phyloP scores from a whole-genome alignment of 2,329 filamentous ascomycete species.

The Colletotrichum acutatum region DNA sequence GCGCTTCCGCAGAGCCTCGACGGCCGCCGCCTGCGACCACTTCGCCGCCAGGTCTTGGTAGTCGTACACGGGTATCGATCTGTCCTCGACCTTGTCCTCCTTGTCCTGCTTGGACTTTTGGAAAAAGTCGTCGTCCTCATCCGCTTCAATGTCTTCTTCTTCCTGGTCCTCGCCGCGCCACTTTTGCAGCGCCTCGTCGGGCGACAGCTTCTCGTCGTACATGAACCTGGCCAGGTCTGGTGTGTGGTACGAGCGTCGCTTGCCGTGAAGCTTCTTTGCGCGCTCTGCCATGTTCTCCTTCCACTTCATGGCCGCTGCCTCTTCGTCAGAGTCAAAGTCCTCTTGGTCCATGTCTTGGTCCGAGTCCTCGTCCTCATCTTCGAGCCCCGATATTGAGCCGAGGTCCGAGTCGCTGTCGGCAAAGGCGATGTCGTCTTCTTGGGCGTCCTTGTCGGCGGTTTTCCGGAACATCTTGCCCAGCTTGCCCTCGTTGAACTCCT shows the following conservation, averaged over 20 bases:
- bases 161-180: constrained; percentile 79
- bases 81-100: constrained; percentile 82
- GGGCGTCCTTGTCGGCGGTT: constrained; percentile 60
- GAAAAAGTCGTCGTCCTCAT: constrained; percentile 73
- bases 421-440: constrained; percentile 83
- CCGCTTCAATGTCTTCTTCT: constrained; percentile 65
- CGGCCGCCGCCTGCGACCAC: constrained; percentile 83
- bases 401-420: constrained; percentile 98
- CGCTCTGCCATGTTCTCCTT: constrained; percentile 86
- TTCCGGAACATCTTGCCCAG: constrained; percentile 71
- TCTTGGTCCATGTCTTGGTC: constrained; percentile 59
- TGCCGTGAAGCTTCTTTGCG: constrained; percentile 77
- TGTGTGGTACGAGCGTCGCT: constrained; percentile 78
- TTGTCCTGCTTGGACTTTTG: constrained; percentile 71
- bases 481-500: constrained; percentile 68
- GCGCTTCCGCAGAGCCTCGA: constrained; percentile 77
- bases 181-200: constrained; percentile 78
- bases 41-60: constrained; percentile 85
- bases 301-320: constrained; percentile 82
- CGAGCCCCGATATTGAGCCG: constrained; percentile 79
- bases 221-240: constrained; percentile 87
- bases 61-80: constrained; percentile 81
- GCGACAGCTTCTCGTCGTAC: constrained; percentile 84
- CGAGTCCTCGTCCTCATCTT: constrained; percentile 55
- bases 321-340: constrained; percentile 71